phyloP scores from a whole-genome alignment of 208 protist species.

The Leishmania gerbilli region DNA sequence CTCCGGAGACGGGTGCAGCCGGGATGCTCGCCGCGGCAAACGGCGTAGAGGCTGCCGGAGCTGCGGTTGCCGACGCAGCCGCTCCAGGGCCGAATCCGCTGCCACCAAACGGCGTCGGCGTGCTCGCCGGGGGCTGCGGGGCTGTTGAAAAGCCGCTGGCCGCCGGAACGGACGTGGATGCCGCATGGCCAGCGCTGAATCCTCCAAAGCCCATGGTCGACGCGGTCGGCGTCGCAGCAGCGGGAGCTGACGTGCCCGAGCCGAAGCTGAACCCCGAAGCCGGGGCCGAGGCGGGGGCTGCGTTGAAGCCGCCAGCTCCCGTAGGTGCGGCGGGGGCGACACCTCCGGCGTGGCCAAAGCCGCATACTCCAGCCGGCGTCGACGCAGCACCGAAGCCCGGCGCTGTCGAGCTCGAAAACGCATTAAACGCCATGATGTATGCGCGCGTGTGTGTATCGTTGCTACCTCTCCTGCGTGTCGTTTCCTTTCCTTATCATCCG shows the following conservation, averaged over 20 bases:
- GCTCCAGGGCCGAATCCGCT: constrained; percentile 29
- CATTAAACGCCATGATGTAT: constrained; percentile 17
- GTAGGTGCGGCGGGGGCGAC: neutral
- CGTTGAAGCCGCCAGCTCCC: neutral
- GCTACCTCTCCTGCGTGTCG: neutral
- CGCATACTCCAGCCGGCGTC: constrained; percentile 3
- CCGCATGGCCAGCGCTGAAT: constrained; percentile 10
- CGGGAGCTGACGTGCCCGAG: neutral
- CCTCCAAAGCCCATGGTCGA: neutral
- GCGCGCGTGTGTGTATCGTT: neutral
- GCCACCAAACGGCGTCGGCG: neutral
- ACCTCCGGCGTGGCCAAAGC: neutral
- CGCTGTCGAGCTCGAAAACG: constrained; percentile 1
- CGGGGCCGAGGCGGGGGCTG: neutral
- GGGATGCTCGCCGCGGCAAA: neutral
- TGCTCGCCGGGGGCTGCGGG: constrained; percentile 6
- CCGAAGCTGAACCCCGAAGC: constrained; percentile 3
- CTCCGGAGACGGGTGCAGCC: neutral
- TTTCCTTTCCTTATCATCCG: neutral
- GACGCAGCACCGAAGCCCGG: neutral
- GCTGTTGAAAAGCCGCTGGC: constrained; percentile 16
- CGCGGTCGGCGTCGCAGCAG: neutral
- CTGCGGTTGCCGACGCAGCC: constrained; percentile 4
- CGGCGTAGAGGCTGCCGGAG: constrained; percentile 9
- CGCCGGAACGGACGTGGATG: neutral